Evolutionary conservation across 257 asterid genomes (phyloP).

Genomic region (Agastache rugosa): DNA sequence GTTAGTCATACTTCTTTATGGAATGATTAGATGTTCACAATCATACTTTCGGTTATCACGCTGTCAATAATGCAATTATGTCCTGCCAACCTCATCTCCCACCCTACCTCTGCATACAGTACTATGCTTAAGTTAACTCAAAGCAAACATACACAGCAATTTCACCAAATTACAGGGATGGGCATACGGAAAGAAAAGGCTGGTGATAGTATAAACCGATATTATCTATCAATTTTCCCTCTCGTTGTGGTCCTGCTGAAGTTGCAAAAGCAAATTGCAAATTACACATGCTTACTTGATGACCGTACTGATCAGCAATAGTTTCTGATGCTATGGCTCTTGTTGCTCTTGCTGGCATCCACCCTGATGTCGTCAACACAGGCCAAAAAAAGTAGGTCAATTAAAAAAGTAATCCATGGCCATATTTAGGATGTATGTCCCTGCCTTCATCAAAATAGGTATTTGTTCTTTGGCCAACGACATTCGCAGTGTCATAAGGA

Average conservation of each 20-base stretch:
- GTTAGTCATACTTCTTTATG: conserved; percentile 12
- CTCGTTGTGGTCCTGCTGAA: conserved; percentile 40
- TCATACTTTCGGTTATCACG: conserved; percentile 19
- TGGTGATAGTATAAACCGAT: conserved; percentile 3
- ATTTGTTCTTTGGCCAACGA: conserved; percentile 39
- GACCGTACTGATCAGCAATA: conserved; percentile 8
- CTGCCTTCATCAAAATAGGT: conserved; percentile 30
- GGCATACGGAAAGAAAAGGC: background rate
- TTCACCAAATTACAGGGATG: conserved; percentile 6
- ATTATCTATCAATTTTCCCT: conserved; percentile 20
- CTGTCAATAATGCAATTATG: background rate
- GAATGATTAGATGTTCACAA: conserved; percentile 32
- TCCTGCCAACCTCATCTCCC: background rate
- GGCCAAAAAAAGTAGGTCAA: conserved; percentile 27
- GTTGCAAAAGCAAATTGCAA: conserved; percentile 30
- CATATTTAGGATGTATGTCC: conserved; percentile 28
- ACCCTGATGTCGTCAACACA: conserved; percentile 22
- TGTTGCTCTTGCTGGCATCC: conserved; percentile 38
- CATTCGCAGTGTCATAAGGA: conserved; percentile 17
- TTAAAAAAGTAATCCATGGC: conserved; percentile 30
- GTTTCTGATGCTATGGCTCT: conserved; percentile 24
- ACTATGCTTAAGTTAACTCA: conserved; percentile 12
- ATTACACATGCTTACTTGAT: conserved; percentile 35
- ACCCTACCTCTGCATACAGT: background rate
- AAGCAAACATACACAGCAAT: conserved; percentile 4